Evolutionary conservation across 1,139 yeast genomes (phyloP), one percentile per base, ranked within the genome.

Genomic region (Torulaspora pretoriensis): DNA sequence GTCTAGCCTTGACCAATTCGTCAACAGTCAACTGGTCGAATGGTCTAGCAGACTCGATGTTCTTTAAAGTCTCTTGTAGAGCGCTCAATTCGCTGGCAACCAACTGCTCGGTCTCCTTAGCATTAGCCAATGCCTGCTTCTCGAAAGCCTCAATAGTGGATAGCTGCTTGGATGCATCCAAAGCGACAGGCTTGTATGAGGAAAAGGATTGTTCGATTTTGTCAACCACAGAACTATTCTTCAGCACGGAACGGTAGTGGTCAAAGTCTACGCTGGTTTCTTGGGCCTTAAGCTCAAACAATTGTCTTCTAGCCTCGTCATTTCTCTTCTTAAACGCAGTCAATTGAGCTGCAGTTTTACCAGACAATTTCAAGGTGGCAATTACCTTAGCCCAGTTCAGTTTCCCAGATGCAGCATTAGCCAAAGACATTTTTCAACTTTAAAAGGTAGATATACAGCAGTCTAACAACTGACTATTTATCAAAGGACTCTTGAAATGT

Each of bases 31-130:
- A 82, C 74, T 92, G 92, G 68, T 88, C 97, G 65, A 92, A 90
- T 63, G 98, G 96, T 77, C 97, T 87, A 53, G 98, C 97, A 55
- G 85, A 73, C 75, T 92, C 95, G 67, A 92, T 94, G 76, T 92
- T 94, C 70, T 80, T 80, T 68, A 92, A 77, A 53, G 98, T 90
- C 70, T 78, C 81, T 70, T 87, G 81, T 68, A 92, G 81, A 64
- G 88, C 90, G 60, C 78, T 73, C 65, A 94, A 77, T 75, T 92
- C 98, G 61, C 83, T 81, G 58, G 81, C 73, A 51, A 92, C 97
- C 56, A 92, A 81, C 58, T 81, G 73, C 74, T 92, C 97, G 54
- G 98, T 92, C 64, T 83, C 81, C 74, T 86, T 80, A 60, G 99
- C 99, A 71, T 90, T 90, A 72, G 87, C 95, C 64, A 92, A 67